These are phyloP conservation scores for Castanea mollissima DNA, from an alignment of 306 rosid genomes.

Conservation along the genomic window DNA sequence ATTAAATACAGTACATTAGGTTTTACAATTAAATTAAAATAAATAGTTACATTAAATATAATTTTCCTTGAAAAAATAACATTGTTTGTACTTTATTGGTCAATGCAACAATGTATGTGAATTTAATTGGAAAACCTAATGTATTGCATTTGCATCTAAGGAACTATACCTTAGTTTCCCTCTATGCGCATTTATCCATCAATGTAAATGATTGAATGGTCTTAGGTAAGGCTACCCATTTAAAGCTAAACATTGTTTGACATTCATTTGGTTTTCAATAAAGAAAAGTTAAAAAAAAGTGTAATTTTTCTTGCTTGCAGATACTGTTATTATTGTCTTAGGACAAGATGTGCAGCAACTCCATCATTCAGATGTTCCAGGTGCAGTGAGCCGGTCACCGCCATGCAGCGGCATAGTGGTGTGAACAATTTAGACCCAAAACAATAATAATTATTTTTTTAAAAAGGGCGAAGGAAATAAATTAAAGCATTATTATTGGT, in stretches of 20 bases:
- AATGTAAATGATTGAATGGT: background rate
- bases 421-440: slow-evolving; percentile 23
- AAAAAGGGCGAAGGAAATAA: slow-evolving; percentile 11
- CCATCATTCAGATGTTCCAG: slow-evolving; percentile 88
- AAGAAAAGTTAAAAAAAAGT: background rate
- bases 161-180: too few species aligned
- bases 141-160: too few species aligned
- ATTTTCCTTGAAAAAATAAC: too few species aligned
- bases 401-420: slow-evolving; percentile 74
- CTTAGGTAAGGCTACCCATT: background rate
- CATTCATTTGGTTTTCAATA: background rate
- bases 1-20: too few species aligned
- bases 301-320: slow-evolving; percentile 36
- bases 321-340: slow-evolving; percentile 94
- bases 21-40: too few species aligned
- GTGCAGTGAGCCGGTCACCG: slow-evolving; percentile 80
- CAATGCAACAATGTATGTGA: too few species aligned
- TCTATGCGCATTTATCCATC: background rate
- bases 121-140: too few species aligned
- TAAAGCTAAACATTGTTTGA: background rate
- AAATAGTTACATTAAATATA: too few species aligned
- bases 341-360: slow-evolving; percentile 87
- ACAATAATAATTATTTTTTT: slow-evolving; percentile 26
- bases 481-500: slow-evolving; percentile 26
- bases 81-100: too few species aligned